Conservation (phyloP, 495 filamentous ascomycete species). For the Penicillium canescens region DNA sequence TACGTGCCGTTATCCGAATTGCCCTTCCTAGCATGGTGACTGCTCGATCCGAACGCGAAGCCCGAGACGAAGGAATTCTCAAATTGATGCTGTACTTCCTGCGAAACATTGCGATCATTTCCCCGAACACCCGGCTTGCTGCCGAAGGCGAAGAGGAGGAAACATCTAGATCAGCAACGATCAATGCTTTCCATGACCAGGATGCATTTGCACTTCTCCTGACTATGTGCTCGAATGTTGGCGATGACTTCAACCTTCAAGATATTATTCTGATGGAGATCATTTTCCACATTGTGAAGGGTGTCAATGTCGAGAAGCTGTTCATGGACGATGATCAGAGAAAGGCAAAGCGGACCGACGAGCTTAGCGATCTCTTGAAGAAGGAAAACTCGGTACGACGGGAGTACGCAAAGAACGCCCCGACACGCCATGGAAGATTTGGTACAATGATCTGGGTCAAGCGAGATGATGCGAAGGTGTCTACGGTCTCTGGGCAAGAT, state of each 20-base stretch:
- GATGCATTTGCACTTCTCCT: constrained; percentile 85
- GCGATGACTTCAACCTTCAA: constrained; percentile 86
- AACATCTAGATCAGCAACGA: constrained; percentile 81
- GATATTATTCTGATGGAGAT: constrained; percentile 86
- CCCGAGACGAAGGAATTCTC: constrained; percentile 89
- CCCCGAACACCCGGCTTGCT: constrained; percentile 59
- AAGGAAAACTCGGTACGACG: constrained; percentile 81
- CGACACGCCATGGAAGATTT: constrained; percentile 89
- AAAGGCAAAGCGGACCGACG: constrained; percentile 63
- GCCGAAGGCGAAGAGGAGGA: constrained; percentile 80
- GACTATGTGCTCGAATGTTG: constrained; percentile 85
- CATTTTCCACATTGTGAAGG: constrained; percentile 88
- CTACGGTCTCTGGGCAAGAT: constrained; percentile 86
- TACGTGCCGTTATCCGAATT: constrained; percentile 75
- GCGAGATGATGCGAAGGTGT: constrained; percentile 73
- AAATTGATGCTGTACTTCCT: constrained; percentile 87
- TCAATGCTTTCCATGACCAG: constrained; percentile 85
- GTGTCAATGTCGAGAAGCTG: constrained; percentile 79
- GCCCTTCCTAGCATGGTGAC: constrained; percentile 87
- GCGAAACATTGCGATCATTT: constrained; percentile 84
- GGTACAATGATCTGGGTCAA: constrained; percentile 98
- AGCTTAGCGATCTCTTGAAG: constrained; percentile 69
- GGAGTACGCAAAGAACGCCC: constrained; percentile 74
- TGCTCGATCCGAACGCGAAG: constrained; percentile 69
- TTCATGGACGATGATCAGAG: constrained; percentile 80